phyloP scores from a whole-genome alignment of 805 yeast genomes.

The Schwanniomyces pseudopolymorphus region DNA sequence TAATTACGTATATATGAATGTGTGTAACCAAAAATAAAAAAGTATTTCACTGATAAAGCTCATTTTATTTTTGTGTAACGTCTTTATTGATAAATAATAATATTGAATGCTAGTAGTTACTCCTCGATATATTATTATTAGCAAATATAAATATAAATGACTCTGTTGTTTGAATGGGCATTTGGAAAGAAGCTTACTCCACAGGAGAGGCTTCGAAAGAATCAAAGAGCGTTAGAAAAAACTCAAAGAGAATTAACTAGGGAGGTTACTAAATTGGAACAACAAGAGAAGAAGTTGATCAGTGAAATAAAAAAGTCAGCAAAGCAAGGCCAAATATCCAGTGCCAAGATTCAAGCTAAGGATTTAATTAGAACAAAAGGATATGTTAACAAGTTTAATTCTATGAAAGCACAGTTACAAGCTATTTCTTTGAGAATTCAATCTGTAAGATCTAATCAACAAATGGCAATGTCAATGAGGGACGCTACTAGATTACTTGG shows the following conservation, averaged over 20 bases:
- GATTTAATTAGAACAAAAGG: conserved; percentile 88
- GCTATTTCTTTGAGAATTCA: conserved; percentile 91
- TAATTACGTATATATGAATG: not conserved
- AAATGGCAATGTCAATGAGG: conserved; percentile 92
- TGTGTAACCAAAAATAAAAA: not conserved
- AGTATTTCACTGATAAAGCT: not conserved
- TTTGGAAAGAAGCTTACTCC: conserved; percentile 94
- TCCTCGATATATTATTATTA: not conserved
- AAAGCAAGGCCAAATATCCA: conserved; percentile 81
- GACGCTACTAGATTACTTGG: conserved; percentile 86
- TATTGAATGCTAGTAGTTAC: not conserved
- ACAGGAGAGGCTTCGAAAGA: conserved; percentile 90
- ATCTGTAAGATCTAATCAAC: conserved; percentile 88
- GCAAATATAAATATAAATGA: conserved; percentile 12
- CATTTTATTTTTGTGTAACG: not conserved
- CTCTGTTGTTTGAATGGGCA: conserved; percentile 76
- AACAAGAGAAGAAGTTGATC: conserved; percentile 86
- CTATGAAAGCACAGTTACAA: conserved; percentile 93
- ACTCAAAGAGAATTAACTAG: conserved; percentile 92
- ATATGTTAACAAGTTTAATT: conserved; percentile 82
- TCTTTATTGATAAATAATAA: not conserved
- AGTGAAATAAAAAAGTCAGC: conserved; percentile 89
- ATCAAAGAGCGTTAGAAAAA: conserved; percentile 91
- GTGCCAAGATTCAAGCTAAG: conserved; percentile 93
- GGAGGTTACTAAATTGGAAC: conserved; percentile 81